Percentiles rank a stretch among this genome's conserved stretches.
phyloP scores from a whole-genome alignment of 352 stramenopile genomes.

The Globisporangium irregulare region DNA sequence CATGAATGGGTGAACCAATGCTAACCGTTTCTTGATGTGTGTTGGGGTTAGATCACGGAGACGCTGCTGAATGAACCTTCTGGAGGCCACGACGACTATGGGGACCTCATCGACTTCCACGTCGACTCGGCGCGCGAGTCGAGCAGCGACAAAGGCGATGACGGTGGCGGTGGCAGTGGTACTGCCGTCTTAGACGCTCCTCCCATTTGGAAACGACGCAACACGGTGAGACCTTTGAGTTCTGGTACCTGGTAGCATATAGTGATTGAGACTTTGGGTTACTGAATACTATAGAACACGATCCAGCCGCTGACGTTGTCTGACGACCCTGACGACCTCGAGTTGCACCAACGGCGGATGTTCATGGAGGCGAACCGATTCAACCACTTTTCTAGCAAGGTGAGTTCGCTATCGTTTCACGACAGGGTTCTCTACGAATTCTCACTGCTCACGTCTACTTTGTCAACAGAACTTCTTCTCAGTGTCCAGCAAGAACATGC shows the following conservation, averaged over 20 bases:
- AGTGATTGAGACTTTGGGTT: too few relatives aligned
- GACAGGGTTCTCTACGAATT: background rate
- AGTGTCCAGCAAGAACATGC: constrained; percentile 38
- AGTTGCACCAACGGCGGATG: constrained; percentile 61
- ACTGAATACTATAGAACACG: constrained; percentile 25
- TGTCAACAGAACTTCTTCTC: constrained; percentile 40
- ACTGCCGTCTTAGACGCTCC: constrained; percentile 16
- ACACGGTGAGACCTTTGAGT: constrained; percentile 25
- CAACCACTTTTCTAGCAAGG: constrained; percentile 38
- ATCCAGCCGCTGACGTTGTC: constrained; percentile 35
- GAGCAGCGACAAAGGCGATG: constrained; percentile 15
- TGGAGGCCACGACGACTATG: constrained; percentile 49
- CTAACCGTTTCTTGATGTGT: background rate
- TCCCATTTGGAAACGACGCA: constrained; percentile 46
- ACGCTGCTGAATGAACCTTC: constrained; percentile 56
- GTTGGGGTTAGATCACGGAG: constrained; percentile 55
- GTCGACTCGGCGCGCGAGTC: constrained; percentile 54
- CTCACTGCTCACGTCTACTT: background rate
- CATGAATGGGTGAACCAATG: background rate
- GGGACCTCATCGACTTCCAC: constrained; percentile 63
- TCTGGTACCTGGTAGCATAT: background rate
- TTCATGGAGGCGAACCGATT: constrained; percentile 65
- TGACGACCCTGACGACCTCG: constrained; percentile 48
- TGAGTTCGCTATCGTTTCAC: constrained; percentile 16
- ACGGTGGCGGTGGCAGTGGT: background rate